Evolutionary conservation across 164 flowering plant genomes (phyloP).

Genomic region (Vitis amurensis): DNA sequence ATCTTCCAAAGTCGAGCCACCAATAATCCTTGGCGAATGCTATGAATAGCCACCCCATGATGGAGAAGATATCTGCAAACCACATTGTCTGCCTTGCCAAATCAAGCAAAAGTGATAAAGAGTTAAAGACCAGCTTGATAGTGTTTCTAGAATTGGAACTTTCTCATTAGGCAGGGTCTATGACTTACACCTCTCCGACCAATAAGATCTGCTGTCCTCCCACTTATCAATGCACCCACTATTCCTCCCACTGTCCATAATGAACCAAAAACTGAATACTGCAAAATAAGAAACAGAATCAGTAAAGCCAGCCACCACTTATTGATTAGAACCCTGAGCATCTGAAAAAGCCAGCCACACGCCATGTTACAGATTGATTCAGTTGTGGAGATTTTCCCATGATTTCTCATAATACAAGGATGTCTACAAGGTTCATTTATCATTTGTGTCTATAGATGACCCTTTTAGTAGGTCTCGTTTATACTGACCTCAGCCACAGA

Average conservation of each 20-base stretch:
- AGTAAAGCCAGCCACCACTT: too few relatives aligned
- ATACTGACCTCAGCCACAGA: slow-evolving; percentile 14
- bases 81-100: slow-evolving; percentile 11
- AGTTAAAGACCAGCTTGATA: too few relatives aligned
- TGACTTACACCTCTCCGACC: slow-evolving; percentile 29
- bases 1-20: slow-evolving; percentile 30
- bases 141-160: too few relatives aligned
- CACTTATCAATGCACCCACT: slow-evolving; percentile 31
- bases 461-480: too few relatives aligned
- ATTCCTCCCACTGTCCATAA: slow-evolving; percentile 36
- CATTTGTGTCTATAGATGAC: too few relatives aligned
- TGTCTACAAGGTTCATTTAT: not conserved
- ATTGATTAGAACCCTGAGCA: too few relatives aligned
- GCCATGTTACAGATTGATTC: too few relatives aligned
- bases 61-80: slow-evolving; percentile 8
- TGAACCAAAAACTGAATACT: slow-evolving; percentile 38
- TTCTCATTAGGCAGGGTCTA: too few relatives aligned
- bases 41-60: slow-evolving; percentile 12
- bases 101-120: too few relatives aligned
- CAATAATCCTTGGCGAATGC: slow-evolving; percentile 11
- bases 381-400: too few relatives aligned
- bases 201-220: slow-evolving; percentile 29
- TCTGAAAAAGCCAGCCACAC: too few relatives aligned
- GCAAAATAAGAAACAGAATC: not conserved
- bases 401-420: too few relatives aligned